Conservation (phyloP, 805 yeast species). For the Spathaspora passalidarum region DNA sequence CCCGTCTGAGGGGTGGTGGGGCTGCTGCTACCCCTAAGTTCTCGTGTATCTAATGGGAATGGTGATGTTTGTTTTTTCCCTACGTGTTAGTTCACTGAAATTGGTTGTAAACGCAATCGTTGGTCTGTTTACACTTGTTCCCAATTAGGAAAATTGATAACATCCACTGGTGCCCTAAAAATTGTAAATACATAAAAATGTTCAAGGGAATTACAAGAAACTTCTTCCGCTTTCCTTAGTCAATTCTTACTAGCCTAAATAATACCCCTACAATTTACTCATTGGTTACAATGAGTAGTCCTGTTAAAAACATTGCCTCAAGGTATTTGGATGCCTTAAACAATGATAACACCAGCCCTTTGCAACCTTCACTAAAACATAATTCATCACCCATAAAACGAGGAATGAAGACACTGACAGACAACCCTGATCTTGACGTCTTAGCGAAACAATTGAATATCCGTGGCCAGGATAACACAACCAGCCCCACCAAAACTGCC, state of each 20-base stretch:
- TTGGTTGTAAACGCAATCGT: no score
- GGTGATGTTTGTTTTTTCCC: no score
- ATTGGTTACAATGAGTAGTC: constrained; percentile 18
- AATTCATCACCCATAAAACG: neutral
- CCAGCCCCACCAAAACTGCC: constrained; percentile 19
- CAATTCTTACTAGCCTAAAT: neutral
- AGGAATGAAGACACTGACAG: constrained; percentile 2
- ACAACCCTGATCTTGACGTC: constrained; percentile 31
- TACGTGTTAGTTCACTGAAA: no score
- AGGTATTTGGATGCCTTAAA: constrained; percentile 34
- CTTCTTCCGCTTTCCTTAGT: neutral
- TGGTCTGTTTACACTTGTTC: constrained; percentile 7
- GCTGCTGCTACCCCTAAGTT: no score
- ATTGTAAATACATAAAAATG: constrained; percentile 1
- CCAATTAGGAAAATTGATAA: constrained; percentile 4
- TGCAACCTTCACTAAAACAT: constrained; percentile 21
- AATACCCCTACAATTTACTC: neutral
- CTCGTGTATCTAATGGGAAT: no score
- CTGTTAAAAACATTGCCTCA: constrained; percentile 27
- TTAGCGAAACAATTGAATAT: constrained; percentile 37
- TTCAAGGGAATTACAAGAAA: neutral
- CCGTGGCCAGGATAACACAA: neutral
- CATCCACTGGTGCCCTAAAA: neutral
- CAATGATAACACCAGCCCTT: constrained; percentile 17
- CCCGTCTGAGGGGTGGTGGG: no score